A percentile compares a stretch with the other conserved stretches of the same genome.
Conservation (phyloP, 1,284 basidiomycete species). For the Ceraceosorus bombacis region DNA sequence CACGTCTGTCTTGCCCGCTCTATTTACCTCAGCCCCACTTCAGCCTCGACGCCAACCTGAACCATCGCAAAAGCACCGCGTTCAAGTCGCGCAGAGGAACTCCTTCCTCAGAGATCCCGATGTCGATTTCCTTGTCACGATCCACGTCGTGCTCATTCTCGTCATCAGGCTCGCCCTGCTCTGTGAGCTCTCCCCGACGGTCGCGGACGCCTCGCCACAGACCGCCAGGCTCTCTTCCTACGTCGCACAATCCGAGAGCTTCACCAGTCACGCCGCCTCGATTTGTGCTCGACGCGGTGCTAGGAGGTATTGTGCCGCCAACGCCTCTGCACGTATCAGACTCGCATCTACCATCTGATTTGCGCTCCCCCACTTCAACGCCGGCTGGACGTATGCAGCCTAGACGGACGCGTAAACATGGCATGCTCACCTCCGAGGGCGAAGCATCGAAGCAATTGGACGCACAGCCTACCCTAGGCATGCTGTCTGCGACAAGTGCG, state of each 20-base stretch:
- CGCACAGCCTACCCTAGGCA: neutral
- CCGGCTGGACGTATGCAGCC: neutral
- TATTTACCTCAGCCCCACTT: too few relatives aligned
- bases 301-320: neutral
- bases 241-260: neutral
- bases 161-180: neutral
- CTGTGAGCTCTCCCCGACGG: neutral
- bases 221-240: slow-evolving; percentile 1
- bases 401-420: neutral
- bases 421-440: neutral
- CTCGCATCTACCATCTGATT: too few relatives aligned
- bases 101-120: neutral
- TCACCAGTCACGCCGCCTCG: neutral
- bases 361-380: too few relatives aligned
- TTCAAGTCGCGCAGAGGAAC: too few relatives aligned
- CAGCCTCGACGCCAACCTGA: too few relatives aligned
- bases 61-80: too few relatives aligned
- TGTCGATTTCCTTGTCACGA: slow-evolving; percentile 8
- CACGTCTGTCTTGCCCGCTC: too few relatives aligned
- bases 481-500: neutral
- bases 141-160: slow-evolving; percentile 8
- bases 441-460: neutral
- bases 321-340: too few relatives aligned
- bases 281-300: neutral
- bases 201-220: neutral